Evolutionary conservation across 139 green algal genomes (phyloP), one percentile per base, ranked within the genome.

Genomic region (Tetraselmis chui): DNA sequence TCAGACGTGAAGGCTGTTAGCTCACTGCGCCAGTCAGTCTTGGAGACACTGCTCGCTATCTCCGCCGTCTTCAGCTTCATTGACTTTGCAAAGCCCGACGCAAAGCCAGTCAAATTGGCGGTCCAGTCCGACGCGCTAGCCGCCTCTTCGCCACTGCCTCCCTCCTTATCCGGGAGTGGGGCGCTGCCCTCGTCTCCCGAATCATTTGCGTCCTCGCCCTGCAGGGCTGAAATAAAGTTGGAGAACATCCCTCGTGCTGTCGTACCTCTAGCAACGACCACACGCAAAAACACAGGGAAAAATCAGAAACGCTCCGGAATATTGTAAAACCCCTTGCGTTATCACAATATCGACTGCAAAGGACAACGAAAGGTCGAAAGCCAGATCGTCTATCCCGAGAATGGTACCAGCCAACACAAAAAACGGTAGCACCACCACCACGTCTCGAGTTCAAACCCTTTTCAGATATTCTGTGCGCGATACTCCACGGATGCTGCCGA

Each of bases 21-120:
- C 86, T 96, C 93, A 22, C 76, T 85, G 23, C 86, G 83, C 93
- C 93, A 96, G 80, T 96, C 91, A 0, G 91, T 95, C 26, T 94
- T 84, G 28, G 84, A 67, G 29, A 96, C 75, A 31, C 84, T 83
- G 80, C 79, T 67, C 18, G 45, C 45, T 5, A 67, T 67, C 45
- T 67, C 45, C 45, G 45, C 45, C 45, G 45, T 67, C 45, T 67
- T 67, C 11, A 67, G 45, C 45, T 67, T 5, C 45, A 67, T 18
- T 5, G 45, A 67, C 45, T 67, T 67, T 5, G 45, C 45, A 18
- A 67, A 67, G 45, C 45, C 45, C 45, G 45, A 67, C 11, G 45
- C 45, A 18, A 67, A 67, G 45, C 45, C 45, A 18, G 45, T 67
- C 45, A 67, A 18, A 18, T 67, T 67, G 45, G 45, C 45, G 45